These are phyloP conservation scores for Ustilago curta DNA, from an alignment of 1,284 basidiomycete genomes.

Conservation along the genomic window DNA sequence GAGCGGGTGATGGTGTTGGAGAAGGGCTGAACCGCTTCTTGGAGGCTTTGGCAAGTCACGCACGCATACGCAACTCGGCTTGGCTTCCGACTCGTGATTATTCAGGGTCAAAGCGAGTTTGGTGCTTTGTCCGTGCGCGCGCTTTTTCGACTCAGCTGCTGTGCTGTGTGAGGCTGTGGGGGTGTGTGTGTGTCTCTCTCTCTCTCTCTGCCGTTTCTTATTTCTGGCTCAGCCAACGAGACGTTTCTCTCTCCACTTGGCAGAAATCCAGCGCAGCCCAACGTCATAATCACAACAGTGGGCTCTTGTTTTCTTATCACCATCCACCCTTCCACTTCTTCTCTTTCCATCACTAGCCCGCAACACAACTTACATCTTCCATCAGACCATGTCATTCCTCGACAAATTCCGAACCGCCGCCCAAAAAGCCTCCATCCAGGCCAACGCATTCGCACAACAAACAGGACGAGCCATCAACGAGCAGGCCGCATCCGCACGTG, in stretches of 20 bases:
- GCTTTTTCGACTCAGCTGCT: conserved; percentile 1
- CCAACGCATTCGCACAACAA: conserved; percentile 64
- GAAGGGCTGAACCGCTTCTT: conserved; percentile 3
- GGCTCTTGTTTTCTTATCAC: neutral
- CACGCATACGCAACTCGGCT: neutral
- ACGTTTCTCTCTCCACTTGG: neutral
- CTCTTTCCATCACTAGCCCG: neutral
- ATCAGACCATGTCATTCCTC: conserved; percentile 74
- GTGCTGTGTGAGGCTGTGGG: neutral
- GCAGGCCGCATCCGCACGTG: conserved; percentile 58
- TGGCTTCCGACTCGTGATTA: neutral
- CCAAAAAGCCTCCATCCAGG: conserved; percentile 76
- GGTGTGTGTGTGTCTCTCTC: neutral
- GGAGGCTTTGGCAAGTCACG: neutral
- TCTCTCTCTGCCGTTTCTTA: neutral
- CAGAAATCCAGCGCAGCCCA: neutral
- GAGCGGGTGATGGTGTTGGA: neutral
- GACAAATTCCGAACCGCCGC: conserved; percentile 84
- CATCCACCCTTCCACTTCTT: neutral
- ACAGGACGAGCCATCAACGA: conserved; percentile 55
- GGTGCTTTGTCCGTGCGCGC: conserved; percentile 20
- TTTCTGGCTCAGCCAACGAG: neutral
- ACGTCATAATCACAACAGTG: too few species aligned
- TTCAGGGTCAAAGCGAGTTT: conserved; percentile 14
- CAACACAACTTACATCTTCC: neutral